These are phyloP conservation scores for Camelina sativa DNA, from an alignment of 345 rosid species.

Conservation along the genomic window DNA sequence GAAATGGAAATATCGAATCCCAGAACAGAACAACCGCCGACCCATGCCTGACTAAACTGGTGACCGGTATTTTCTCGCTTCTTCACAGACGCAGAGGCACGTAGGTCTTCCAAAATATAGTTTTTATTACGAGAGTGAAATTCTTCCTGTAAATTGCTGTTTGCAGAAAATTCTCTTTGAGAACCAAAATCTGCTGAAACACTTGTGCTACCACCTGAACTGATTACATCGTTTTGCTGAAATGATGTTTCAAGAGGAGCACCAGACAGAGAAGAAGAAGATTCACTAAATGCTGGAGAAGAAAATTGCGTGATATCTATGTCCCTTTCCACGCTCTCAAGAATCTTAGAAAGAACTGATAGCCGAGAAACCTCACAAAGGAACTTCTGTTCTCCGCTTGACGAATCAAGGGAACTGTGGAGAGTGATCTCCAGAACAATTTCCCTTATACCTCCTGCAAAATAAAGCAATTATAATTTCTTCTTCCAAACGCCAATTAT, in stretches of 20 bases:
- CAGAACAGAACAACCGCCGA: slow-evolving; percentile 69
- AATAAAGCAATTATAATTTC: slow-evolving; percentile 31
- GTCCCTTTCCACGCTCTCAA: slow-evolving; percentile 53
- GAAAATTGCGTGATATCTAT: slow-evolving; percentile 62
- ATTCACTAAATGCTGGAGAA: slow-evolving; percentile 50
- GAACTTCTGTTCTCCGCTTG: slow-evolving; percentile 54
- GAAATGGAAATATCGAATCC: slow-evolving; percentile 76
- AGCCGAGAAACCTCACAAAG: slow-evolving; percentile 62
- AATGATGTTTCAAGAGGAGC: slow-evolving; percentile 45
- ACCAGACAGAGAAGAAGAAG: slow-evolving; percentile 48
- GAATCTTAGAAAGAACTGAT: slow-evolving; percentile 66
- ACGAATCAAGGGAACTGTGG: slow-evolving; percentile 54
- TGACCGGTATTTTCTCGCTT: slow-evolving; percentile 47
- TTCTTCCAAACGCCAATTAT: slow-evolving; percentile 28
- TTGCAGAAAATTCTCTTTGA: slow-evolving; percentile 33
- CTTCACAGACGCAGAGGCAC: slow-evolving; percentile 57
- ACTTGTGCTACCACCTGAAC: slow-evolving; percentile 50
- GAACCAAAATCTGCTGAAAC: slow-evolving; percentile 44
- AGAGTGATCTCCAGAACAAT: slow-evolving; percentile 65
- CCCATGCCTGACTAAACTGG: slow-evolving; percentile 57
- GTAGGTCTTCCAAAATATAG: slow-evolving; percentile 69
- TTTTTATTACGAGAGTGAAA: slow-evolving; percentile 49
- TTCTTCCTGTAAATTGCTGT: slow-evolving; percentile 41
- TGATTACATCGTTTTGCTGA: slow-evolving; percentile 47
- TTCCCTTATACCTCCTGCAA: slow-evolving; percentile 68